phyloP scores from a whole-genome alignment of 192 early-diverging fungal genomes.

The Entophlyctis luteolus region DNA sequence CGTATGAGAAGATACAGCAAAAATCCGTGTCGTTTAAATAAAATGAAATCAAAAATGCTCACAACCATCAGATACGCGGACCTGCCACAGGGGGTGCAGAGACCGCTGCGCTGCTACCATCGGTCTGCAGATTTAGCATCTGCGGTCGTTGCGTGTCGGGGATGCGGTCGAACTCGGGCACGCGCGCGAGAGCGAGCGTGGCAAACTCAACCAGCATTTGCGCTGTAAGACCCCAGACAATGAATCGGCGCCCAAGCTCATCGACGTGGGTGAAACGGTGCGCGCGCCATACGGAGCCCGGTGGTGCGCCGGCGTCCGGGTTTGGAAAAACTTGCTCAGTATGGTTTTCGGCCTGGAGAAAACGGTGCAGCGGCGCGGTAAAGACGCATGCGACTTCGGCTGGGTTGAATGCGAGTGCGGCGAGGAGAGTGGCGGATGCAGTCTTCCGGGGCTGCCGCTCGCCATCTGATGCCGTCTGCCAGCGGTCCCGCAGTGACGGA shows the following conservation, averaged over 20 bases:
- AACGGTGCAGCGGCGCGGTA: conserved; percentile 23
- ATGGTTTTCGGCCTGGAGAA: conserved; percentile 16
- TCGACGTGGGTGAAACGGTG: not conserved
- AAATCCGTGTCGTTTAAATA: no score
- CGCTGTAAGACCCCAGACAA: conserved; percentile 14
- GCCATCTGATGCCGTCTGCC: no score
- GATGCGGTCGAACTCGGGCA: conserved; percentile 4
- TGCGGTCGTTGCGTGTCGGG: not conserved
- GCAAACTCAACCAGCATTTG: conserved; percentile 13
- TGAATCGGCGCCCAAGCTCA: not conserved
- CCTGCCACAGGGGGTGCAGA: no score
- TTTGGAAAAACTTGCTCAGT: not conserved
- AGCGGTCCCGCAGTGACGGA: not conserved
- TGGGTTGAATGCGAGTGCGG: conserved; percentile 3
- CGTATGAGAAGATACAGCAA: no score
- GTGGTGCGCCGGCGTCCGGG: not conserved
- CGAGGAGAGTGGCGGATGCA: not conserved
- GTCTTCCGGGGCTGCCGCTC: not conserved
- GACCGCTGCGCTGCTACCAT: no score
- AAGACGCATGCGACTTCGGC: conserved; percentile 35
- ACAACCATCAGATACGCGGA: no score
- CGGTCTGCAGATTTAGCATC: not conserved
- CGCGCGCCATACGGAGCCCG: not conserved
- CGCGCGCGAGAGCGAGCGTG: not conserved
- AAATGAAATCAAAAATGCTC: no score